Evolutionary conservation across 2,329 filamentous ascomycete species (phyloP).

Genomic region (Penicillium griseofulvum): DNA sequence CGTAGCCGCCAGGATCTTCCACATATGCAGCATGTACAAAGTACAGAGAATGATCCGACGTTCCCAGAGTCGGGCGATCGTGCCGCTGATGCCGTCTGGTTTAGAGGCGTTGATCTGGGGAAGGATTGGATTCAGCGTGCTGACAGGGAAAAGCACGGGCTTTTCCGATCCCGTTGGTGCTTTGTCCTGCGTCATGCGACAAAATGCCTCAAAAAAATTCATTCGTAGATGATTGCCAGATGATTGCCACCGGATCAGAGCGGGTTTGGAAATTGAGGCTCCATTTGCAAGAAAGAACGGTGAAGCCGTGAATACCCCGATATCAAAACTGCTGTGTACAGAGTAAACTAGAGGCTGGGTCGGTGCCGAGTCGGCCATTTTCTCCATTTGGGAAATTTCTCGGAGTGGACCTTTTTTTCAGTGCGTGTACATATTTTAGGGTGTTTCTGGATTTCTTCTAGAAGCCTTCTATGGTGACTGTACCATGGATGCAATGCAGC

Average conservation of each 20-base stretch:
- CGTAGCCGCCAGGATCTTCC: too few relatives aligned
- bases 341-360: constrained; percentile 5
- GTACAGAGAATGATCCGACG: too few relatives aligned
- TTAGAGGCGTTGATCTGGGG: constrained; percentile 11
- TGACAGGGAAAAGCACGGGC: not conserved
- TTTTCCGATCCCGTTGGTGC: constrained; percentile 1
- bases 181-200: constrained; percentile 4
- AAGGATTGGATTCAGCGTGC: not conserved
- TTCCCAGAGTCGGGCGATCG: constrained; percentile 6
- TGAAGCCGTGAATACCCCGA: not conserved
- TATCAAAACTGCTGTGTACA: constrained; percentile 5
- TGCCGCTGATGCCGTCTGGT: constrained; percentile 22
- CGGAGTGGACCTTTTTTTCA: constrained; percentile 11
- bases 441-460: constrained; percentile 37
- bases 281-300: not conserved
- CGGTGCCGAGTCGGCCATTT: constrained; percentile 11
- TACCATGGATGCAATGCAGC: constrained; percentile 23
- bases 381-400: not conserved
- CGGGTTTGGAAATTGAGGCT: not conserved
- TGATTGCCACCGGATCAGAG: not conserved
- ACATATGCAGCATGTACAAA: too few relatives aligned
- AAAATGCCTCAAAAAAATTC: constrained; percentile 20
- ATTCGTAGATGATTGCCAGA: not conserved
- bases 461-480: constrained; percentile 23
- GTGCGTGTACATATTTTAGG: constrained; percentile 18